Conservation (phyloP, 75 land plant species). For the Pinus albicaulis region DNA sequence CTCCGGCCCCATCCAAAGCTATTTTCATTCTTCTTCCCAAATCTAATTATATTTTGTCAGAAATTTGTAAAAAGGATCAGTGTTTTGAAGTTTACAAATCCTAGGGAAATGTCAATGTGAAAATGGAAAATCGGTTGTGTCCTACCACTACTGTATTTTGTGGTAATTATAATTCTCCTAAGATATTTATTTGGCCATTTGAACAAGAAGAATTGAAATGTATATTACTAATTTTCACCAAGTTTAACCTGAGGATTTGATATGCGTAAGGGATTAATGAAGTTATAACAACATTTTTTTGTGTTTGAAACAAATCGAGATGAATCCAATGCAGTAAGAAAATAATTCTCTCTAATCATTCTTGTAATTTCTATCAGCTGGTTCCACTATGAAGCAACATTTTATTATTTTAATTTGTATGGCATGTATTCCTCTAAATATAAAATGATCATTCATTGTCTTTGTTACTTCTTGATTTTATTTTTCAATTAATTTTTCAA, state of each 20-base stretch:
- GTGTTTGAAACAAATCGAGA: conserved; percentile 83
- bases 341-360: neutral
- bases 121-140: conserved; percentile 38
- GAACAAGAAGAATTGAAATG: conserved; percentile 76
- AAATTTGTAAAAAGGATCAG: conserved; percentile 24
- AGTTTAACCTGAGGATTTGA: conserved; percentile 91
- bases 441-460: no score
- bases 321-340: conserved; percentile 60
- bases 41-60: conserved; percentile 2
- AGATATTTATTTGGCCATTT: neutral
- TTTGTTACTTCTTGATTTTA: no score
- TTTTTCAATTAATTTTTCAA: no score
- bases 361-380: neutral
- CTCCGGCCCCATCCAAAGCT: conserved; percentile 77
- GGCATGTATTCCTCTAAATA: no score
- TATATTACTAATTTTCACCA: conserved; percentile 83
- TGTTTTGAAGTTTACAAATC: conserved; percentile 29
- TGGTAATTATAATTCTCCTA: neutral
- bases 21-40: conserved; percentile 60
- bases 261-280: conserved; percentile 99
- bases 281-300: conserved; percentile 85
- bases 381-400: no score
- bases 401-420: no score
- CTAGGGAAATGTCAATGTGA: conserved; percentile 30
- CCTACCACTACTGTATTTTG: conserved; percentile 28